A percentile compares a stretch with the other conserved stretches of the same genome.
Evolutionary conservation across 441 rosid genomes (phyloP).

Genomic region (Macaranga tanarius): DNA sequence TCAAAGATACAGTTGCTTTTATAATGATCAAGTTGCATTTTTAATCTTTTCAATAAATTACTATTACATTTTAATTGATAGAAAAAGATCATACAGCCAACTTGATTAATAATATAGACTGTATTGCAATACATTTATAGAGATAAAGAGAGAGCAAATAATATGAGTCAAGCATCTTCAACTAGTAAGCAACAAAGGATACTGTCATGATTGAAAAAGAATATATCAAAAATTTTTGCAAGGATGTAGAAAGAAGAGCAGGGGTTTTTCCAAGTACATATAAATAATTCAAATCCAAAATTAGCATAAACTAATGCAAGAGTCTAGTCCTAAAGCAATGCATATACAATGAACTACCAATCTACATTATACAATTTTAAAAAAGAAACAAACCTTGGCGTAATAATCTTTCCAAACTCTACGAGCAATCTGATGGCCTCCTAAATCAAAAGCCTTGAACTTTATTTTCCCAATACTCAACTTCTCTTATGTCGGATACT

Average conservation of each 20-base stretch:
- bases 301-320: background rate
- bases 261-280: background rate
- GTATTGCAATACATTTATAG: background rate
- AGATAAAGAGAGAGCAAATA: background rate
- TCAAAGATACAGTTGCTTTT: background rate
- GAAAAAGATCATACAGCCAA: background rate
- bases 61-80: no score
- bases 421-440: constrained; percentile 84
- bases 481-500: constrained; percentile 82
- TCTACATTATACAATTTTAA: background rate
- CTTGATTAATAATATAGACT: background rate
- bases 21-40: background rate
- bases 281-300: no score
- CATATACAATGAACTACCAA: background rate
- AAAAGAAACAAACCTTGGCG: constrained; percentile 51
- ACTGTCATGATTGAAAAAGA: background rate
- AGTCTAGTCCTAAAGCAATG: background rate
- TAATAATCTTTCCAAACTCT: constrained; percentile 87
- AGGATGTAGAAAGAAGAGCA: constrained; percentile 11
- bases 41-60: background rate
- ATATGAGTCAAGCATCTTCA: background rate
- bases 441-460: constrained; percentile 88
- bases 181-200: background rate
- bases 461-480: constrained; percentile 78
- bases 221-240: background rate